phyloP scores from a whole-genome alignment of 306 rosid species.

The Castanopsis chinensis region DNA sequence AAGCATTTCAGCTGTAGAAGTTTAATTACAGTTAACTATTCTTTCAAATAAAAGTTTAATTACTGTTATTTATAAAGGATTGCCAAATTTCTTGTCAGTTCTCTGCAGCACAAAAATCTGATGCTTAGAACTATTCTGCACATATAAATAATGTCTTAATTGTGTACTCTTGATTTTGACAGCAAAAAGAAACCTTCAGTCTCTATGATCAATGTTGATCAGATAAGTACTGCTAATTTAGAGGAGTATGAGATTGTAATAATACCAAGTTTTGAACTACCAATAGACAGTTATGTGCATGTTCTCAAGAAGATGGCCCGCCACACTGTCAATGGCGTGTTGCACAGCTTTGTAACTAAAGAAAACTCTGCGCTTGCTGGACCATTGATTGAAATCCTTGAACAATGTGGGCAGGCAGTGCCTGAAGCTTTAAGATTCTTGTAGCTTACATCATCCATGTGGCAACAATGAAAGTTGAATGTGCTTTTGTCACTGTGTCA shows the following conservation, averaged over 20 bases:
- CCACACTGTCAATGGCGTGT: constrained; percentile 45
- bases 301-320: constrained; percentile 64
- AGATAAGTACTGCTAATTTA: constrained; percentile 38
- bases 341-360: constrained; percentile 53
- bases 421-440: constrained; percentile 48
- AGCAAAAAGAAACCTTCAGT: constrained; percentile 24
- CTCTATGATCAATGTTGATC: constrained; percentile 37
- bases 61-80: neutral
- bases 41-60: neutral
- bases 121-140: neutral
- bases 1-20: too few species aligned
- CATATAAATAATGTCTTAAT: neutral
- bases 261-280: constrained; percentile 43
- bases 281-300: constrained; percentile 40
- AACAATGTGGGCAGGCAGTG: constrained; percentile 65
- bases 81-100: neutral
- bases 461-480: constrained; percentile 36
- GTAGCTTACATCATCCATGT: constrained; percentile 26
- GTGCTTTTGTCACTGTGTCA: neutral
- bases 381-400: constrained; percentile 46
- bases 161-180: constrained; percentile 38
- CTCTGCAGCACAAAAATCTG: neutral
- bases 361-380: constrained; percentile 41
- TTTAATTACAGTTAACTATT: too few species aligned
- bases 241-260: constrained; percentile 46